Base-by-base conservation (phyloP, 331 rosid species). In the Pyrus hybrid region DNA sequence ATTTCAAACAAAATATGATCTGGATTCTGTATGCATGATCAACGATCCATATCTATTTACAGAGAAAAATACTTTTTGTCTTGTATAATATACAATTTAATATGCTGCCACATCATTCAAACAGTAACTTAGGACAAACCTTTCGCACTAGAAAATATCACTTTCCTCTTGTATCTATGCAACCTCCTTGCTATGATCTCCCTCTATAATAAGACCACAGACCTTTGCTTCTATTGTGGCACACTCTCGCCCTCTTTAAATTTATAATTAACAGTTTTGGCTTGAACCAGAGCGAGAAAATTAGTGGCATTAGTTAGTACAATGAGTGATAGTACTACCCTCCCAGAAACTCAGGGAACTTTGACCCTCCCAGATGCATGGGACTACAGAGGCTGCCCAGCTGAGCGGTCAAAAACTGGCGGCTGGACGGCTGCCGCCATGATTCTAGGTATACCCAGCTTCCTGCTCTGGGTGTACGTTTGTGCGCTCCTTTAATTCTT, bases 351-450 rank as follows among this genome's bases (percentile, higher is more conserved):
- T 13, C 88, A 82, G 43, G 83, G 80, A 26, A 85, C 85, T 22
- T 4, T 62, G 84, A 75, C 87, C 54, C 63, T 94, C 70, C 71
- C 83, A 7, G 99, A 88, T 87, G 97, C 97, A 20, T 78, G 88
- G 75, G 97, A 94, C 77, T 91, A 80, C 81, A 86, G 83, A 54
- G 99, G 97, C 56, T 77, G 80, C 18, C 93, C 92, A 0, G 92
- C 99, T 5, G 84, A 86, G 51, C 51, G 88, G 66, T 77, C 88
- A 37, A 81, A 73, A 57, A 84, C 99, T 37, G 99, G 99, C 13
- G 86, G 99, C 12, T 94, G 99, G 99, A 49, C 77, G 0, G 83
- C 99, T 0, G 93, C 99, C 1, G 93, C 95, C 77, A 88, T 88
- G 99, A 94, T 94, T 83, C 76, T 93, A 73, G 97, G 97, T 72